phyloP scores from a whole-genome alignment of 345 rosid species.

The Lenwebbia sp. region DNA sequence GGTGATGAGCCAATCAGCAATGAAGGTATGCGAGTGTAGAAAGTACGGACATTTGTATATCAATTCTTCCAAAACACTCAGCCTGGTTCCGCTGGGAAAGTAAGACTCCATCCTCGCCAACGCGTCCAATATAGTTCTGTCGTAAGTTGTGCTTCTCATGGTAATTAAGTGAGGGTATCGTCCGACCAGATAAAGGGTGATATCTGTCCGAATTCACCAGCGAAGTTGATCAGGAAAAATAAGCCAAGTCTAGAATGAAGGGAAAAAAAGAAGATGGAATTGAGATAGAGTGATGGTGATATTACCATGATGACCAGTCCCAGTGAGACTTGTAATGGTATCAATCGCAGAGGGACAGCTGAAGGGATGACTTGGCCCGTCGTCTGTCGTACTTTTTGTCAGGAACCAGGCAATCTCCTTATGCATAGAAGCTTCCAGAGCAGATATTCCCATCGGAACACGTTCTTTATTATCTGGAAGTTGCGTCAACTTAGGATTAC shows the following conservation, averaged over 20 bases:
- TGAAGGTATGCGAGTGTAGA: neutral
- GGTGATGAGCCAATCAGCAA: rapidly evolving
- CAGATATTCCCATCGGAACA: neutral
- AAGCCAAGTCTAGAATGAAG: neutral
- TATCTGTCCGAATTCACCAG: neutral
- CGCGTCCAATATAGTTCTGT: rapidly evolving
- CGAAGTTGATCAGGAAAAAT: neutral
- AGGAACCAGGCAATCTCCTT: neutral
- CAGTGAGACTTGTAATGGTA: neutral
- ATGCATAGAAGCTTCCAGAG: neutral
- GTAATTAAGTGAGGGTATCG: rapidly evolving
- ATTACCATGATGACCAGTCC: neutral
- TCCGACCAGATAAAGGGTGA: rapidly evolving
- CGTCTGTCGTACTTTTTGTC: rapidly evolving
- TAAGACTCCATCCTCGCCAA: rapidly evolving
- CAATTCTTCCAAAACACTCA: neutral
- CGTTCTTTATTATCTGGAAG: neutral
- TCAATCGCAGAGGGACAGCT: neutral
- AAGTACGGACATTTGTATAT: neutral
- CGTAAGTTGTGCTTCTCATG: rapidly evolving
- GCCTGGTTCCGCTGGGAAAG: rapidly evolving
- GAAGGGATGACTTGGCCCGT: rapidly evolving
- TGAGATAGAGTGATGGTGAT: neutral
- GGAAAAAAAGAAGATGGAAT: too few species aligned
- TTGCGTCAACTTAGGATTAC: neutral